Base-by-base conservation (phyloP, 2,329 filamentous ascomycete species). In the Microdochium trichocladiopsis region DNA sequence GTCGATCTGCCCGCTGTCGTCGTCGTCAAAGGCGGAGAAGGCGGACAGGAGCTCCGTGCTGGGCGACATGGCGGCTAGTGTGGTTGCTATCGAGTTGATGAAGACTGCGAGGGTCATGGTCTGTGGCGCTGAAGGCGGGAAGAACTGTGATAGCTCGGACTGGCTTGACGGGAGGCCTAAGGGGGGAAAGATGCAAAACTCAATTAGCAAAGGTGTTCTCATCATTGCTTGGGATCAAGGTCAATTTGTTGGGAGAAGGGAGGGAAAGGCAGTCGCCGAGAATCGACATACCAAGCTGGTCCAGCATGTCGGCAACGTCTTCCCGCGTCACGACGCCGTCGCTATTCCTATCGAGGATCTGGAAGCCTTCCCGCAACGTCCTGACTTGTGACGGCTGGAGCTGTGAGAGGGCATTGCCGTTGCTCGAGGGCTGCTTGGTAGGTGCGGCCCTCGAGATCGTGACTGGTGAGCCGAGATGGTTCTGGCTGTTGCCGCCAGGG, bases 21-120 rank as follows among this genome's bases (percentile, higher is more conserved):
- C 91, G 56, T 95, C 89, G 64, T 99, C 94, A 65, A 97, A 97
- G 0, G 94, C 94, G 2, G 90, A 90, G 60, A 99, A 93, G 0
- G 94, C 94, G 1, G 91, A 93, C 21, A 90, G 74, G 10, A 99
- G 79, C 65, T 99, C 94, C 16, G 83, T 79, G 22, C 84, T 82
- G 0, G 88, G 85, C 1, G 90, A 95, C 18, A 97, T 75, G 0
- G 84, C 80, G 1, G 83, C 82, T 2, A 97, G 75, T 2, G 88
- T 79, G 10, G 82, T 80, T 1, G 92, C 88, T 2, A 99, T 75
- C 1, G 85, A 86, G 64, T 90, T 93, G 22, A 99, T 78, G 66
- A 95, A 99, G 3, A 85, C 82, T 1, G 92, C 89, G 41, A 99
- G 82, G 48, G 88, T 88, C 61, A 96, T 86, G 1, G 87, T 88